These are phyloP conservation scores for Zymoseptoria pseudotritici DNA, from an alignment of 2,329 filamentous ascomycete genomes.

Conservation along the genomic window DNA sequence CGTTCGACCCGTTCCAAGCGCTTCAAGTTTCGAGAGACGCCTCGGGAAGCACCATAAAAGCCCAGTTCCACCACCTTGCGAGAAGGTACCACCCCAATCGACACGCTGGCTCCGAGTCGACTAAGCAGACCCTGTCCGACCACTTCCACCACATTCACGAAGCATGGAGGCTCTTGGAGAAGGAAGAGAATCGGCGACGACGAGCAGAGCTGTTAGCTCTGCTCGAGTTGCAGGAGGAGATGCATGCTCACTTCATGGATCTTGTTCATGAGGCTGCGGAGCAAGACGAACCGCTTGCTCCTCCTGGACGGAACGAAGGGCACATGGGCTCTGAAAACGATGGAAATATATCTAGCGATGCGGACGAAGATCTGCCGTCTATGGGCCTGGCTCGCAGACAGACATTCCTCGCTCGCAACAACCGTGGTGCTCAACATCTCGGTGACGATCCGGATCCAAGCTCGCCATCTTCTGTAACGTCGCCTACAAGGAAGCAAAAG, in stretches of 20 bases:
- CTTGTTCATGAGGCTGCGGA: constrained; percentile 10
- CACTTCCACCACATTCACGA: constrained; percentile 26
- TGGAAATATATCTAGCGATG: constrained; percentile 28
- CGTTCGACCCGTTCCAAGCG: constrained; percentile 70
- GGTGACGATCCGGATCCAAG: constrained; percentile 7
- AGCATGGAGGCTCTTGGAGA: constrained; percentile 25
- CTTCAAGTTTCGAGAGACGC: constrained; percentile 65
- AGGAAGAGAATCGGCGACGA: constrained; percentile 23
- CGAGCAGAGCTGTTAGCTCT: constrained; percentile 24
- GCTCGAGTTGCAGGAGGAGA: constrained; percentile 23
- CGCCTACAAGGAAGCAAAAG: constrained; percentile 12
- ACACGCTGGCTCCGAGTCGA: constrained; percentile 46
- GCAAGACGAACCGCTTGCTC: constrained; percentile 1
- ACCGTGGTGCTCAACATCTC: constrained; percentile 9
- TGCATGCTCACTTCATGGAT: constrained; percentile 20
- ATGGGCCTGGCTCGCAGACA: constrained; percentile 18
- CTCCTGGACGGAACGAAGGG: constrained; percentile 9
- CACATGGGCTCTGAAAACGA: constrained; percentile 16
- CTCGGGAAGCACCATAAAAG: constrained; percentile 72
- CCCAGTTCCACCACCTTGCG: constrained; percentile 82
- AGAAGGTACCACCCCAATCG: constrained; percentile 63
- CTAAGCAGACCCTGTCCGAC: constrained; percentile 17
- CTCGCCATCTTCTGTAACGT: background rate
- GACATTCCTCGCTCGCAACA: constrained; percentile 16
- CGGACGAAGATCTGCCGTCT: constrained; percentile 26